A percentile compares a stretch with the other conserved stretches of the same genome.
These are phyloP conservation scores for Globisporangium barbulae DNA, from an alignment of 352 stramenopile species.

Conservation along the genomic window DNA sequence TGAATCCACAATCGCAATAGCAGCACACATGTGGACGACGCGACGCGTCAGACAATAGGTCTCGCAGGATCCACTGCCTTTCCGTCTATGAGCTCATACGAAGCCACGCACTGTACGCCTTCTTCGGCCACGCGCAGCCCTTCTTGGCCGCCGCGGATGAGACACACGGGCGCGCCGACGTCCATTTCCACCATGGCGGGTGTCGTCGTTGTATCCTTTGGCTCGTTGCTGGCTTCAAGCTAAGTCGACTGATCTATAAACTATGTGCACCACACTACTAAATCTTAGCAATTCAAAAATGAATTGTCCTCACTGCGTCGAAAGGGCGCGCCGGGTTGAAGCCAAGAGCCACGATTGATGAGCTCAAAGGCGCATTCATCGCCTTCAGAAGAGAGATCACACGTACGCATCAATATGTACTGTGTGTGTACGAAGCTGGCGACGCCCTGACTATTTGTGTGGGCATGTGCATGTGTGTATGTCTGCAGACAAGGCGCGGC, in stretches of 20 bases:
- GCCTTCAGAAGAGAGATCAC: not conserved
- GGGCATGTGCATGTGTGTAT: not conserved
- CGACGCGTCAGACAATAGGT: not conserved
- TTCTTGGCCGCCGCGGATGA: constrained; percentile 49
- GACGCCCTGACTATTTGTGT: not conserved
- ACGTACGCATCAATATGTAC: not conserved
- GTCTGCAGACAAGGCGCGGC: not conserved
- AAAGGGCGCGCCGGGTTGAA: not conserved
- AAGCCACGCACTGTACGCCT: constrained; percentile 35
- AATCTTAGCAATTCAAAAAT: not conserved
- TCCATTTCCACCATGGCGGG: constrained; percentile 4
- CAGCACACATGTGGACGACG: not conserved
- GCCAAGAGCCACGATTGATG: constrained; percentile 5
- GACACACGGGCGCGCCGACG: constrained; percentile 43
- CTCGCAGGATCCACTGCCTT: not conserved
- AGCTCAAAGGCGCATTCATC: not conserved
- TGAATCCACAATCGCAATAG: constrained; percentile 16
- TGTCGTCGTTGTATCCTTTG: not conserved
- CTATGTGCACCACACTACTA: not conserved
- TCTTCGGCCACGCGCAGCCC: constrained; percentile 53
- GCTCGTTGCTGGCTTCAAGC: constrained; percentile 4
- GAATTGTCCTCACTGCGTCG: not conserved
- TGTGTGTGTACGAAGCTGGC: not conserved
- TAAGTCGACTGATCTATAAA: not conserved
- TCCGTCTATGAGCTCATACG: not conserved